Percentiles rank a stretch among this genome's conserved stretches.
Conservation (phyloP, 768 basidiomycete species). For the Lepiota subincarnata region DNA sequence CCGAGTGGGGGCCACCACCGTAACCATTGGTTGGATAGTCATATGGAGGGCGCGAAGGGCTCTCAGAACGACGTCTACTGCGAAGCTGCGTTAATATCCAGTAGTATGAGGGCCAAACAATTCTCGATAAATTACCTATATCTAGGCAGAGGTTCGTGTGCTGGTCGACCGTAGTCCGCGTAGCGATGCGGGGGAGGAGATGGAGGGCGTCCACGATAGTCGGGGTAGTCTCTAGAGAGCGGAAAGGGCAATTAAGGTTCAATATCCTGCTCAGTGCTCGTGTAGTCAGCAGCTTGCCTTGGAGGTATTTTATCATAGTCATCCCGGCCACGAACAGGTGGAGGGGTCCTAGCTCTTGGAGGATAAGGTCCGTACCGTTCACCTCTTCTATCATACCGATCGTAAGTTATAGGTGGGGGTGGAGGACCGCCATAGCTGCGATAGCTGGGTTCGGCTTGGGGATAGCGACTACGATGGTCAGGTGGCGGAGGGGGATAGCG, state of each 20-base stretch:
- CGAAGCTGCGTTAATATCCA: slow-evolving; percentile 34
- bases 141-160: slow-evolving; percentile 43
- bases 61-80: slow-evolving; percentile 72
- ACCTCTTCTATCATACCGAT: slow-evolving; percentile 58
- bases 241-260: slow-evolving; percentile 8
- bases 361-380: slow-evolving; percentile 42
- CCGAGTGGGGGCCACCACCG: slow-evolving; percentile 17
- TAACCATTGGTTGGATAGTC: slow-evolving; percentile 58
- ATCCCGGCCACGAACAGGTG: slow-evolving; percentile 45
- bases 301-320: slow-evolving; percentile 58
- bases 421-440: slow-evolving; percentile 46
- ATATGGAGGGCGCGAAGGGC: slow-evolving; percentile 51
- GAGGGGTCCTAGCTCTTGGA: slow-evolving; percentile 52
- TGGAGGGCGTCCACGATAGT: slow-evolving; percentile 51
- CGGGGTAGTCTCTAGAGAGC: slow-evolving; percentile 50
- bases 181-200: slow-evolving; percentile 47
- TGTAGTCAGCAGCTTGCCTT: slow-evolving; percentile 39
- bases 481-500: slow-evolving; percentile 51
- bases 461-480: slow-evolving; percentile 56
- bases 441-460: slow-evolving; percentile 49
- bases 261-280: slow-evolving; percentile 1
- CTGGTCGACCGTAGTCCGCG: slow-evolving; percentile 46
- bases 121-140: slow-evolving; percentile 30
- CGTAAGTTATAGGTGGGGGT: slow-evolving; percentile 50
- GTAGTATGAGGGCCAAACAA: slow-evolving; percentile 1